Conservation (phyloP, 2,329 filamentous ascomycete genomes). For the Claviceps digitariae region DNA sequence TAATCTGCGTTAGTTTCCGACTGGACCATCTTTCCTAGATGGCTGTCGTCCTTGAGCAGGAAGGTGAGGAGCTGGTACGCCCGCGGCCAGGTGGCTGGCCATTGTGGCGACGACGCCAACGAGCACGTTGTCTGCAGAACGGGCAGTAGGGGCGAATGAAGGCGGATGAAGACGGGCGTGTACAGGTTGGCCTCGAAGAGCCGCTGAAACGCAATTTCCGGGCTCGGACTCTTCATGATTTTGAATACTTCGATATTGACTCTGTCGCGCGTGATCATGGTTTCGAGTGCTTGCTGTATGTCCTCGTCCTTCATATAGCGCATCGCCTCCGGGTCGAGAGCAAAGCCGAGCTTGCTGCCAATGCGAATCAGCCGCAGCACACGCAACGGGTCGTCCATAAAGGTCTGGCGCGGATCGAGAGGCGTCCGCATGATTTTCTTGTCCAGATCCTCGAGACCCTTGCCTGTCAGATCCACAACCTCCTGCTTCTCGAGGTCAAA, state of each 20-base stretch:
- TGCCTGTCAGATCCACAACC: slow-evolving; percentile 8
- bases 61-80: slow-evolving; percentile 1
- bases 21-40: slow-evolving; percentile 5
- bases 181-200: slow-evolving; percentile 6
- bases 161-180: slow-evolving; percentile 7
- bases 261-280: slow-evolving; percentile 9
- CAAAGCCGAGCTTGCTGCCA: slow-evolving; percentile 6
- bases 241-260: slow-evolving; percentile 8
- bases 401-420: slow-evolving; percentile 7
- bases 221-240: slow-evolving; percentile 6
- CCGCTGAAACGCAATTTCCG: slow-evolving; percentile 5
- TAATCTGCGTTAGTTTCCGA: slow-evolving; percentile 1
- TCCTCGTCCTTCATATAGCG: slow-evolving; percentile 3
- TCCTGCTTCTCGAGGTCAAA: slow-evolving; percentile 8
- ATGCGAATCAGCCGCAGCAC: slow-evolving; percentile 8
- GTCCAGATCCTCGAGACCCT: slow-evolving; percentile 5
- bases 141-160: slow-evolving; percentile 2
- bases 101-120: background rate
- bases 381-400: slow-evolving; percentile 10
- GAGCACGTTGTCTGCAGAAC: background rate
- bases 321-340: slow-evolving; percentile 2
- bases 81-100: slow-evolving; percentile 7
- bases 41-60: background rate
- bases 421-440: slow-evolving; percentile 8
- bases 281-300: slow-evolving; percentile 5